A percentile compares a stretch with the other conserved stretches of the same genome.
Evolutionary conservation across 1,139 yeast genomes (phyloP).

Genomic region (Scheffersomyces cryptocercus): DNA sequence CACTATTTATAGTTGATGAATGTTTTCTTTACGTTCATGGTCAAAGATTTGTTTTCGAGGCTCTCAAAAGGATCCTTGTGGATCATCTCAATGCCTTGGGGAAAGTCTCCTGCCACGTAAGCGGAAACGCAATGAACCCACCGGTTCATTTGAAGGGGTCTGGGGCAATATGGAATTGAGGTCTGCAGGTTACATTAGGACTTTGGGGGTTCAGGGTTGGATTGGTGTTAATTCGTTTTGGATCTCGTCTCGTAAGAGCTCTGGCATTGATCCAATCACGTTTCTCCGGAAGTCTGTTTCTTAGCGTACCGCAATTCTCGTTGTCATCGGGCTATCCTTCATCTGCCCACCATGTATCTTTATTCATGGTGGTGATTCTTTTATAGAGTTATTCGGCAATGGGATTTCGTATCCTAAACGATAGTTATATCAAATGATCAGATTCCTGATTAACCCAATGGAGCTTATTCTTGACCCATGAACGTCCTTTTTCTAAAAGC

Average conservation of each 20-base stretch:
- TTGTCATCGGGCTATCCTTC: background rate
- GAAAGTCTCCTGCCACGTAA: slow-evolving; percentile 89
- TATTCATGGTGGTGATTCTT: slow-evolving; percentile 5
- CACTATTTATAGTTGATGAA: slow-evolving; percentile 5
- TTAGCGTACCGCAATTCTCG: no score
- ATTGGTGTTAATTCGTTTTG: slow-evolving; percentile 12
- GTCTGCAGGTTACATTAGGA: background rate
- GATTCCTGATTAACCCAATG: slow-evolving; percentile 67
- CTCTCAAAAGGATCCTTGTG: slow-evolving; percentile 52
- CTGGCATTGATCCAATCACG: slow-evolving; percentile 9
- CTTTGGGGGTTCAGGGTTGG: background rate
- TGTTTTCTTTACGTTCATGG: slow-evolving; percentile 52
- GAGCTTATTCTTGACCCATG: slow-evolving; percentile 85
- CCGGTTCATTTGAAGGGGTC: slow-evolving; percentile 27
- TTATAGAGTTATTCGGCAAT: slow-evolving; percentile 49
- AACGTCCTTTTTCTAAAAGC: slow-evolving; percentile 44
- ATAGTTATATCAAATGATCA: slow-evolving; percentile 77
- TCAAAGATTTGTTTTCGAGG: slow-evolving; percentile 87
- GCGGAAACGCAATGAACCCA: slow-evolving; percentile 61
- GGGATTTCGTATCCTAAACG: slow-evolving; percentile 63
- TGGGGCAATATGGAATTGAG: background rate
- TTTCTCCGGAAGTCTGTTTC: no score
- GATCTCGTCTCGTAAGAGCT: slow-evolving; percentile 17
- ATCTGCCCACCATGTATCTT: slow-evolving; percentile 5
- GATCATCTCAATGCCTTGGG: slow-evolving; percentile 64